A percentile compares a stretch with the other conserved stretches of the same genome.
Evolutionary conservation across 1,284 basidiomycete species (phyloP).

Genomic region (Papiliotrema fonsecae): DNA sequence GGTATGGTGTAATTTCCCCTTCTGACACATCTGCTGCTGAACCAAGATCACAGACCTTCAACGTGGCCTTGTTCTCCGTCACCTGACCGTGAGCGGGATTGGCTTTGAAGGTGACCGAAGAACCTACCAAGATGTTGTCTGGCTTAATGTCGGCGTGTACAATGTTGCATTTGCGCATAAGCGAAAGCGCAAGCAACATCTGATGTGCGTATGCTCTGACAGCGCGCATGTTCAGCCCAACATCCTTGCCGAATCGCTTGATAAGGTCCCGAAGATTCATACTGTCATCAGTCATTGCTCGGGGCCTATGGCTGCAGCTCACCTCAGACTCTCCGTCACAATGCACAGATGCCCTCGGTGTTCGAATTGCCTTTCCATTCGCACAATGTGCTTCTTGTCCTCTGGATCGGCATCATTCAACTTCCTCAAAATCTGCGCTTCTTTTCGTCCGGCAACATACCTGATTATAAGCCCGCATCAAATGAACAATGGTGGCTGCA

Average conservation of each 20-base stretch:
- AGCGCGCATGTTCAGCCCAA: constrained; percentile 91
- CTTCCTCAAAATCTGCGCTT: constrained; percentile 81
- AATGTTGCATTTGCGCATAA: constrained; percentile 81
- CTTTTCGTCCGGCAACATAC: constrained; percentile 93
- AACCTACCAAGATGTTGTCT: constrained; percentile 82
- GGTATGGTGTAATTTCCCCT: constrained; percentile 90
- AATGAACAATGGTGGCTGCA: constrained; percentile 17
- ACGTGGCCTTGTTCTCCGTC: constrained; percentile 85
- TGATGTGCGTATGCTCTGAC: constrained; percentile 98
- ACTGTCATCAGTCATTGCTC: constrained; percentile 52
- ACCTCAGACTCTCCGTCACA: constrained; percentile 93
- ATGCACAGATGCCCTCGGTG: constrained; percentile 94
- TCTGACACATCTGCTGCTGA: constrained; percentile 90
- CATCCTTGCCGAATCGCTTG: constrained; percentile 97
- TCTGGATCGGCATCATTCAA: constrained; percentile 85
- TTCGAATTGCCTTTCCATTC: constrained; percentile 89
- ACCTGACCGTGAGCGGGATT: constrained; percentile 56
- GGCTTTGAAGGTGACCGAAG: neutral
- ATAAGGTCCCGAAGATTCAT: constrained; percentile 98
- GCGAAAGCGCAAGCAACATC: constrained; percentile 79
- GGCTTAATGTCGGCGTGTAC: constrained; percentile 99
- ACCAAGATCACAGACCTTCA: constrained; percentile 95
- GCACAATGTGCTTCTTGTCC: constrained; percentile 92
- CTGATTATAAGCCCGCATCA: constrained; percentile 48
- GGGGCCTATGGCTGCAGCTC: constrained; percentile 16